These are phyloP conservation scores for Phytophthora hybrid DNA, from an alignment of 352 stramenopile species.

Conservation along the genomic window DNA sequence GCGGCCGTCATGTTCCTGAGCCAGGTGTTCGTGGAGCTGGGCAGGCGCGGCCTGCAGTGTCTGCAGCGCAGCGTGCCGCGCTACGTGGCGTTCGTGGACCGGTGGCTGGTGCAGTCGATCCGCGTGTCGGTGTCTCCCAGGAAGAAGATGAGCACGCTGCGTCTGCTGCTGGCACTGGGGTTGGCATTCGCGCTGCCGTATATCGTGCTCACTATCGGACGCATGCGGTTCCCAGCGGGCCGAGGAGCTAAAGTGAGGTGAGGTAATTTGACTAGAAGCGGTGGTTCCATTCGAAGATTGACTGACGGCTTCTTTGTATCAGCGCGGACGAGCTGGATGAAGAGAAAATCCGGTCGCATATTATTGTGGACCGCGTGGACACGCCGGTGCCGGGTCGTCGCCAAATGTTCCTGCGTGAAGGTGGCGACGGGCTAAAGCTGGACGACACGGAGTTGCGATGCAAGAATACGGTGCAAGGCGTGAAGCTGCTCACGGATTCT, in stretches of 20 bases:
- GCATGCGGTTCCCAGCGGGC: constrained; percentile 39
- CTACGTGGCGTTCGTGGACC: constrained; percentile 62
- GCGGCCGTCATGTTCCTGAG: constrained; percentile 53
- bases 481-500: constrained; percentile 60
- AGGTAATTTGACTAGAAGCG: background rate
- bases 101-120: constrained; percentile 57
- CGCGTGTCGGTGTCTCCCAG: constrained; percentile 46
- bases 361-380: constrained; percentile 59
- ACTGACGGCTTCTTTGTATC: background rate
- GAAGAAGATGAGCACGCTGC: constrained; percentile 48
- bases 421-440: constrained; percentile 52
- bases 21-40: constrained; percentile 61
- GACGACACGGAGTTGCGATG: constrained; percentile 50
- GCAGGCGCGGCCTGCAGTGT: constrained; percentile 48
- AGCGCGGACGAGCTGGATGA: constrained; percentile 61
- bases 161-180: constrained; percentile 49
- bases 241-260: constrained; percentile 20
- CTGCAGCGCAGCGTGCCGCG: constrained; percentile 57
- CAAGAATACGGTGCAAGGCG: constrained; percentile 66
- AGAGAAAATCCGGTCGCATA: constrained; percentile 65
- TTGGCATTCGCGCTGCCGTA: constrained; percentile 56
- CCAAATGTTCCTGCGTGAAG: constrained; percentile 57
- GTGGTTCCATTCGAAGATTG: background rate
- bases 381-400: constrained; percentile 38
- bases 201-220: constrained; percentile 54